phyloP scores from a whole-genome alignment of 345 rosid genomes.

The Lepidium sativum region DNA sequence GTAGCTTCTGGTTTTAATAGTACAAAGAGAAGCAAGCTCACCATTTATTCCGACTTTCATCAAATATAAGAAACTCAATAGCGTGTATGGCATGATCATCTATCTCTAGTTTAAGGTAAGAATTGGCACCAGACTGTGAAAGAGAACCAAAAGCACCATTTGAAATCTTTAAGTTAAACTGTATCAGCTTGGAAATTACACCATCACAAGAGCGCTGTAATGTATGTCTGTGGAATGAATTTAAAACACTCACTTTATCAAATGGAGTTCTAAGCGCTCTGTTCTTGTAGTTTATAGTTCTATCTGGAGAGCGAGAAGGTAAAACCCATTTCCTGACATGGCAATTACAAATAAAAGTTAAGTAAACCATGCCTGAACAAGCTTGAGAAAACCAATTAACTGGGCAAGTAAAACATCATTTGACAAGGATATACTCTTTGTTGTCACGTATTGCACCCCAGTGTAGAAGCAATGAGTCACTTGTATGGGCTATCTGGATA shows the following conservation, averaged over 20 bases:
- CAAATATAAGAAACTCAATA: constrained; percentile 82
- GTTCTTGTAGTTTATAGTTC: constrained; percentile 73
- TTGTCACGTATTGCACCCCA: constrained; percentile 78
- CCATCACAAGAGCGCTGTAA: constrained; percentile 5
- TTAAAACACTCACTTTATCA: constrained; percentile 50
- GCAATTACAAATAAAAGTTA: constrained; percentile 4
- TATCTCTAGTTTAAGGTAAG: constrained; percentile 64
- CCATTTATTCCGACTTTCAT: constrained; percentile 85
- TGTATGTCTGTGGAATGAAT: background rate
- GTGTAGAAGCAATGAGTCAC: constrained; percentile 73
- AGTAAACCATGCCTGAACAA: background rate
- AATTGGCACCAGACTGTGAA: constrained; percentile 55
- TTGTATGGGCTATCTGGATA: constrained; percentile 47
- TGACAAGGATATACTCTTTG: constrained; percentile 50
- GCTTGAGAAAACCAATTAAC: background rate
- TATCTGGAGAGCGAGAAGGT: constrained; percentile 72
- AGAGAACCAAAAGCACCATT: constrained; percentile 12
- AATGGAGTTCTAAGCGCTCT: constrained; percentile 93
- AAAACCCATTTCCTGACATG: constrained; percentile 71
- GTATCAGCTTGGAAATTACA: background rate
- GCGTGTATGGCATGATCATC: constrained; percentile 72
- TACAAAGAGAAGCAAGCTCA: constrained; percentile 26
- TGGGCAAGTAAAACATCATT: background rate
- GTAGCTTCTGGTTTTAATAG: background rate
- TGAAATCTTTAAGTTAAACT: constrained; percentile 8